Conservation (phyloP, 345 rosid genomes). For the Barbarea vulgaris region DNA sequence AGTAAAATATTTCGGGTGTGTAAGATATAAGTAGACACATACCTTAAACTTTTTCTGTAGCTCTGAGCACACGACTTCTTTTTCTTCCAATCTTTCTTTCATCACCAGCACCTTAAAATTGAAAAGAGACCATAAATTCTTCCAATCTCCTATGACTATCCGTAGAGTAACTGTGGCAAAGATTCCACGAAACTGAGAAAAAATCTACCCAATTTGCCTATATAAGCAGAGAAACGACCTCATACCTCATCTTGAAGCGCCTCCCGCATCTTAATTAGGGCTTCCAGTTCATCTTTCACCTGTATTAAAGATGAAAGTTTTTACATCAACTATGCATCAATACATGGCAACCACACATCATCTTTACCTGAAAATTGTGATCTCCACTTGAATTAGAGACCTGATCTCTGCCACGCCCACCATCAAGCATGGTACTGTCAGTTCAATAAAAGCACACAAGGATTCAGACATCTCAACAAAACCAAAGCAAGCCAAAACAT, state of each 20-base stretch:
- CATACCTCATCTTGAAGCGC: conserved; percentile 68
- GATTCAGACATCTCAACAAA: neutral
- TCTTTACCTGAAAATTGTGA: conserved; percentile 55
- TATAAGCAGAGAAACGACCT: neutral
- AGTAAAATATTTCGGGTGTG: conserved; percentile 9
- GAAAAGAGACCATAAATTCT: conserved; percentile 23
- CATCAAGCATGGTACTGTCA: conserved; percentile 53
- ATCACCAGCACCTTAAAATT: conserved; percentile 53
- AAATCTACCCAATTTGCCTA: neutral
- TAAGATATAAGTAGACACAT: conserved; percentile 5
- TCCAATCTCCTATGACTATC: neutral
- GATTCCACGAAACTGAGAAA: neutral
- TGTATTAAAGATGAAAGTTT: conserved; percentile 29
- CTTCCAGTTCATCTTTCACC: conserved; percentile 64
- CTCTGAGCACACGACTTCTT: conserved; percentile 50
- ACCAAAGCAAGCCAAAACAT: conserved; percentile 5
- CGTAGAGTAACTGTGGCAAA: neutral
- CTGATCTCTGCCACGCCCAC: conserved; percentile 47
- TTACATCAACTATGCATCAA: conserved; percentile 10
- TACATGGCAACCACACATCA: neutral
- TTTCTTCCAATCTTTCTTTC: conserved; percentile 56
- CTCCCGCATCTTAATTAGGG: conserved; percentile 51
- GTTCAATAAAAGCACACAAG: conserved; percentile 6
- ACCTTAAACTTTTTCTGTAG: conserved; percentile 75
- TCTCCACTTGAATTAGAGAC: conserved; percentile 58